phyloP scores from a whole-genome alignment of 768 basidiomycete species.

The Rhizopogon sp. region DNA sequence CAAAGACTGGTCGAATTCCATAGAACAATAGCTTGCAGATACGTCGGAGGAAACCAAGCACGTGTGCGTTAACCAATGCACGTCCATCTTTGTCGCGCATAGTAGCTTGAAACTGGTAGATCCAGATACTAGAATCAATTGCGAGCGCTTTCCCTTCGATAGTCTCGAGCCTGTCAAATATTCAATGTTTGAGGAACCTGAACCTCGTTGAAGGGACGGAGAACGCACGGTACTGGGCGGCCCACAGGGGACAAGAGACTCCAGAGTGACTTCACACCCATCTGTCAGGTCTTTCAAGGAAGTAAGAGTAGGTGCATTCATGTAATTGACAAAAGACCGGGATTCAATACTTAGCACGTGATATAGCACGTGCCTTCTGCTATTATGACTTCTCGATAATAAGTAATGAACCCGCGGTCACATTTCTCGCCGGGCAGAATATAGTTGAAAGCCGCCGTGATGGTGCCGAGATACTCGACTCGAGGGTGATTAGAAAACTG shows the following conservation, averaged over 20 bases:
- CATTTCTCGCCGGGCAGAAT: background rate
- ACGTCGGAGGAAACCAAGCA: constrained; percentile 83
- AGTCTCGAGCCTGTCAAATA: constrained; percentile 72
- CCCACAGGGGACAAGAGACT: constrained; percentile 89
- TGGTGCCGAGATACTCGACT: background rate
- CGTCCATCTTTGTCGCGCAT: constrained; percentile 98
- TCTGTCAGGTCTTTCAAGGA: constrained; percentile 20
- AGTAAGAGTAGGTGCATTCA: background rate
- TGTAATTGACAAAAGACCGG: background rate
- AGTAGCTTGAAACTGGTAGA: constrained; percentile 99
- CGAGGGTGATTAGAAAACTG: background rate
- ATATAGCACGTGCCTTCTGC: background rate
- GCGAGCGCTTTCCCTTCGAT: constrained; percentile 94
- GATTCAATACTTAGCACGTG: background rate
- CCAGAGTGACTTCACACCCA: constrained; percentile 99
- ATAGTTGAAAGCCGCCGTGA: background rate
- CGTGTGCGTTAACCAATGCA: constrained; percentile 87
- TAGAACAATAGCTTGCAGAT: constrained; percentile 95
- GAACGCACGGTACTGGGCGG: constrained; percentile 80
- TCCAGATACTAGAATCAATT: constrained; percentile 99
- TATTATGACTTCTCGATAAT: too few relatives aligned
- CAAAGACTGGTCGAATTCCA: constrained; percentile 97
- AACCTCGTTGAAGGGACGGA: background rate
- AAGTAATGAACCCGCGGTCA: background rate
- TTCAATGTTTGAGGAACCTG: constrained; percentile 2